Evolutionary conservation across 2,329 filamentous ascomycete species (phyloP).

Genomic region (Colletotrichum paranaense): DNA sequence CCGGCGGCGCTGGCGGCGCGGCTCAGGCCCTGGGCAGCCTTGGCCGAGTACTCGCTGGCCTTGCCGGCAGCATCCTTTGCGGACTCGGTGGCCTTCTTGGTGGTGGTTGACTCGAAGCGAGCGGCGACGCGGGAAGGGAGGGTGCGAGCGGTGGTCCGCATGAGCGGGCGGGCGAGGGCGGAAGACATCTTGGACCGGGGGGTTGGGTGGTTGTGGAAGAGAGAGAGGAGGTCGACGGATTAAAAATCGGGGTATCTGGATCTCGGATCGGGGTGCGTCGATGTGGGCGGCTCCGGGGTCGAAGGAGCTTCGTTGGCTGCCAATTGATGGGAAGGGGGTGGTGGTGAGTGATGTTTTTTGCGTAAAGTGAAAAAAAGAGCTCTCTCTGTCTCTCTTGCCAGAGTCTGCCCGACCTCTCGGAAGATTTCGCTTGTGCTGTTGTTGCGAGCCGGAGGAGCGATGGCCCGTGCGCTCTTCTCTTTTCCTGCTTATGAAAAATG

Average conservation of each 20-base stretch:
- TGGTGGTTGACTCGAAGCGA: conserved; percentile 71
- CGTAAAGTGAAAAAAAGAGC: conserved; percentile 37
- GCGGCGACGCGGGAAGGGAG: conserved; percentile 56
- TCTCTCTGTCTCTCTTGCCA: conserved; percentile 18
- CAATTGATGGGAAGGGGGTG: conserved; percentile 49
- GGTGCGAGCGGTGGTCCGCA: conserved; percentile 59
- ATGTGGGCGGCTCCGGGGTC: conserved; percentile 41
- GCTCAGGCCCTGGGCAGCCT: conserved; percentile 86
- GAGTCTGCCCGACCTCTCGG: conserved; percentile 49
- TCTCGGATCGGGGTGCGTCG: conserved; percentile 37
- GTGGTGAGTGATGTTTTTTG: conserved; percentile 36
- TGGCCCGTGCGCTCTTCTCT: conserved; percentile 25
- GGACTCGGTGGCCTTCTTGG: conserved; percentile 58
- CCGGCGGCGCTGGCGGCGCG: conserved; percentile 84
- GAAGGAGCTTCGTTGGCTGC: conserved; percentile 41
- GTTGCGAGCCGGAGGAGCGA: conserved; percentile 35
- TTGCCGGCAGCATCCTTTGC: conserved; percentile 54
- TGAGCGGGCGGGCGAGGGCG: conserved; percentile 54
- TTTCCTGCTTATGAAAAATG: conserved; percentile 20
- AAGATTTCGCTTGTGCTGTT: conserved; percentile 52
- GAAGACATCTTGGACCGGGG: conserved; percentile 42
- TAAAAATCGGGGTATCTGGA: conserved; percentile 26
- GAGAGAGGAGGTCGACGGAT: conserved; percentile 18
- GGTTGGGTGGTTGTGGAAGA: neutral
- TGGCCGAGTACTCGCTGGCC: conserved; percentile 62